Base-by-base conservation (phyloP, 2,329 filamentous ascomycete species). In the Hypomyces rosellus region DNA sequence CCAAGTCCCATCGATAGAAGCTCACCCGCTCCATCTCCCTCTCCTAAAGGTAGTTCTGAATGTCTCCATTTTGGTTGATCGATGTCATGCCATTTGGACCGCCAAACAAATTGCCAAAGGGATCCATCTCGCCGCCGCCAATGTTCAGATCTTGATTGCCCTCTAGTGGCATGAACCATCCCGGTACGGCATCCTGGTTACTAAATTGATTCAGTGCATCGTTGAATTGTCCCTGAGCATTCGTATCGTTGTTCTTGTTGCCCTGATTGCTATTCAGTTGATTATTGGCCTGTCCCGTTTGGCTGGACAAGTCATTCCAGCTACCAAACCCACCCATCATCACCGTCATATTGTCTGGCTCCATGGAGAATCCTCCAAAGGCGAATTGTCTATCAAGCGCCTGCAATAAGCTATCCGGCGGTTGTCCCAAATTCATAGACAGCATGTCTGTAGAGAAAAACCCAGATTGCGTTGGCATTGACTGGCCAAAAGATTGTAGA, bases 151-250 rank as follows among this genome's bases (percentile, higher is more conserved):
- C 77, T 48, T 77, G 76, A 6, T 71, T 69, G 39, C 80, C 68
- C 51, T 82, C 80, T 69, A 96, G 95, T 1, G 91, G 89, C 74
- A 95, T 84, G 66, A 95, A 95, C 88, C 91, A 97, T 5, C 87
- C 88, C 47, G 84, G 85, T 46, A 73, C 77, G 2, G 76, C 70
- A 54, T 81, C 78, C 34, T 69, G 69, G 4, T 63, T 64, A 44
- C 48, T 54, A 44, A 65, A 61, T 37, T 54, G 57, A 33, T 55
- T 53, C 43, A 63, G 49, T 18, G 51, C 56, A 36, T 59, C 57
- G 8, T 50, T 47, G 16, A 57, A 46, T 11, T 55, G 49, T n/a
- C 51, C 49, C 30, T 61, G 59, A 6, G 43, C 60, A 48, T 63
- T 65, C 39, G 64, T 58, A 33, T 63, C 60, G 37, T 54, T 49